Evolutionary conservation across 1,284 basidiomycete genomes (phyloP).

Genomic region (Tilletia caries): DNA sequence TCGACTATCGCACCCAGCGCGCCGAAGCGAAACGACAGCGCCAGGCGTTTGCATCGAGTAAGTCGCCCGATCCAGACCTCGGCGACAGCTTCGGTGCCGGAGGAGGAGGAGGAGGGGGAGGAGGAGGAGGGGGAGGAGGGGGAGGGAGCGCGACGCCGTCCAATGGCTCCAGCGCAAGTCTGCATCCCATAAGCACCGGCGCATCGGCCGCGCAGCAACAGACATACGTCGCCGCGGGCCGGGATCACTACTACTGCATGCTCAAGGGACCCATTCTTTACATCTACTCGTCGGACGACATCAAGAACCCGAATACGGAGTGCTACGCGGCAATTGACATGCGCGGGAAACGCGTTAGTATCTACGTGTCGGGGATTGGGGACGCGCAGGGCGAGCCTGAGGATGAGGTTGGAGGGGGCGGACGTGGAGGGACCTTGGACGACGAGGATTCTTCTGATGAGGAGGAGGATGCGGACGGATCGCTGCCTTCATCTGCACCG

Average conservation of each 20-base stretch:
- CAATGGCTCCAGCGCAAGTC: background rate
- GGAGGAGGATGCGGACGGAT: background rate
- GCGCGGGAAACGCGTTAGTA: conserved; percentile 44
- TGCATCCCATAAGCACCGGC: conserved; percentile 7
- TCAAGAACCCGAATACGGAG: conserved; percentile 36
- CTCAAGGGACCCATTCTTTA: conserved; percentile 49
- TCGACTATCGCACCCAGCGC: conserved; percentile 28
- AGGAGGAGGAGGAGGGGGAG: background rate
- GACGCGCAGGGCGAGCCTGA: conserved; percentile 44
- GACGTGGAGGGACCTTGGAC: no score
- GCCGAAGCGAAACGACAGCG: conserved; percentile 21
- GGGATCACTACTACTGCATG: conserved; percentile 42
- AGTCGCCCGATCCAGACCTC: background rate
- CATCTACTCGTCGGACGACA: conserved; percentile 42
- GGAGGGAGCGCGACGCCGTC: background rate
- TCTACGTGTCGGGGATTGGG: conserved; percentile 40
- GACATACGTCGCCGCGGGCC: conserved; percentile 17
- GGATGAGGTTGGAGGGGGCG: no score
- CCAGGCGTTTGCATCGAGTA: conserved; percentile 5
- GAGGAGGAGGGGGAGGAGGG: background rate
- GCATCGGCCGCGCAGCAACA: conserved; percentile 6
- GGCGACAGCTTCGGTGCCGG: background rate
- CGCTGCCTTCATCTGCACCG: no score
- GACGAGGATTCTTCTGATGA: background rate
- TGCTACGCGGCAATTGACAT: conserved; percentile 49